Conservation (phyloP, 2,329 filamentous ascomycete genomes). For the Apiospora sp. region DNA sequence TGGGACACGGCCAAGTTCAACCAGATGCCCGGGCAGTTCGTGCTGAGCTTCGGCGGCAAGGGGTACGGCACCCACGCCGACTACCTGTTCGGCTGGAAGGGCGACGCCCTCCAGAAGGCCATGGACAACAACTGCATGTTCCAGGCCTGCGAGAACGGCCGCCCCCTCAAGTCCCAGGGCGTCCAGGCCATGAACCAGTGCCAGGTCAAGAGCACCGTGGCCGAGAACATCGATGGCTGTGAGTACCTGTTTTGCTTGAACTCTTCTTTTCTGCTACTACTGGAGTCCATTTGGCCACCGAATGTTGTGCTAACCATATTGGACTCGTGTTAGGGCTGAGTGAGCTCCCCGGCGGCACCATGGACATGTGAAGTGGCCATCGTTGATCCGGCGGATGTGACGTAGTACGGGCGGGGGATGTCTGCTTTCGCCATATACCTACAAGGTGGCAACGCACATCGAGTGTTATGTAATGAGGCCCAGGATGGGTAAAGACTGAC, state of each 20-base stretch:
- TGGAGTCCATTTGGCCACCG: no score
- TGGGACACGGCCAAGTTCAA: constrained; percentile 52
- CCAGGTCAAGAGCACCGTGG: constrained; percentile 34
- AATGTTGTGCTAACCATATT: no score
- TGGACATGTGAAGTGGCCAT: not conserved
- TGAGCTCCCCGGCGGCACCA: not conserved
- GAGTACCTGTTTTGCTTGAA: constrained; percentile 22
- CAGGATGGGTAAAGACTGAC: not conserved
- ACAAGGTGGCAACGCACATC: not conserved
- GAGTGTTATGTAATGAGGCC: not conserved
- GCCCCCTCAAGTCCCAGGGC: constrained; percentile 38
- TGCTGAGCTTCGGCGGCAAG: constrained; percentile 40
- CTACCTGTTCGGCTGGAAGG: constrained; percentile 49
- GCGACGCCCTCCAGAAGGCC: constrained; percentile 42
- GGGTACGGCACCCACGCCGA: constrained; percentile 49
- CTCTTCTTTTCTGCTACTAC: not conserved
- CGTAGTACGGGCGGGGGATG: not conserved
- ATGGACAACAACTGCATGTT: constrained; percentile 44
- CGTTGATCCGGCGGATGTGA: not conserved
- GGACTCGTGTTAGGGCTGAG: not conserved
- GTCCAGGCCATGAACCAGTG: constrained; percentile 40
- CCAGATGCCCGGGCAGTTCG: constrained; percentile 43
- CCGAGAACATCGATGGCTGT: constrained; percentile 41
- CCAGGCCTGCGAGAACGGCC: constrained; percentile 41
- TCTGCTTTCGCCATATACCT: not conserved